A percentile compares a stretch with the other conserved stretches of the same genome.
These are phyloP conservation scores for Lentinula sp. DNA, from an alignment of 768 basidiomycete genomes.

Conservation along the genomic window DNA sequence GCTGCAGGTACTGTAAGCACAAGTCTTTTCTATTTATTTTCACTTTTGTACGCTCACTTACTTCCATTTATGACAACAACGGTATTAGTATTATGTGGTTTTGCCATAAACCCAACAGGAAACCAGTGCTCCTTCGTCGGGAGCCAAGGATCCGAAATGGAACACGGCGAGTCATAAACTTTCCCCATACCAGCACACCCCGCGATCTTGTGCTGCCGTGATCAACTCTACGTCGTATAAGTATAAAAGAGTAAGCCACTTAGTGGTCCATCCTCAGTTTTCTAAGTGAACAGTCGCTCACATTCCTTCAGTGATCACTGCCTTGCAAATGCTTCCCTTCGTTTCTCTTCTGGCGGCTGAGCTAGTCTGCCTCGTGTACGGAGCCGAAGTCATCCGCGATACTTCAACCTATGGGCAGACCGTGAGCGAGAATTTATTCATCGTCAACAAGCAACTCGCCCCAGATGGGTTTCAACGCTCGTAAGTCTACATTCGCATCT, in stretches of 20 bases:
- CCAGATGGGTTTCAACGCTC: constrained; percentile 1
- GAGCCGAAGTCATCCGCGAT: neutral
- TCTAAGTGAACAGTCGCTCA: neutral
- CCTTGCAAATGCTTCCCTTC: neutral
- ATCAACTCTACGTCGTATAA: neutral
- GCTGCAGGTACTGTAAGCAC: neutral
- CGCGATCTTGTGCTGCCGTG: neutral
- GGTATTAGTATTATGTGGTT: neutral
- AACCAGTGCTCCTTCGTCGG: neutral
- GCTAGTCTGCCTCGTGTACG: neutral
- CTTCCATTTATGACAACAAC: neutral
- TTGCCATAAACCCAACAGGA: neutral
- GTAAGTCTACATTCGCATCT: neutral
- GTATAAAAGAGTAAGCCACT: neutral
- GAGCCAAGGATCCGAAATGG: neutral
- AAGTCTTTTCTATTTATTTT: neutral
- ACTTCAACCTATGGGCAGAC: neutral
- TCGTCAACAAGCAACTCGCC: neutral
- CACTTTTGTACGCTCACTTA: neutral
- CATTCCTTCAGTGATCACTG: neutral
- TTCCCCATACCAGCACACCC: neutral
- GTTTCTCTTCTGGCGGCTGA: neutral
- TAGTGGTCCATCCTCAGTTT: neutral
- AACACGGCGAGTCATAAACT: neutral
- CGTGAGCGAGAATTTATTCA: neutral